Evolutionary conservation across 805 yeast genomes (phyloP), one percentile per base, ranked within the genome.

Genomic region (Torulaspora delbrueckii): DNA sequence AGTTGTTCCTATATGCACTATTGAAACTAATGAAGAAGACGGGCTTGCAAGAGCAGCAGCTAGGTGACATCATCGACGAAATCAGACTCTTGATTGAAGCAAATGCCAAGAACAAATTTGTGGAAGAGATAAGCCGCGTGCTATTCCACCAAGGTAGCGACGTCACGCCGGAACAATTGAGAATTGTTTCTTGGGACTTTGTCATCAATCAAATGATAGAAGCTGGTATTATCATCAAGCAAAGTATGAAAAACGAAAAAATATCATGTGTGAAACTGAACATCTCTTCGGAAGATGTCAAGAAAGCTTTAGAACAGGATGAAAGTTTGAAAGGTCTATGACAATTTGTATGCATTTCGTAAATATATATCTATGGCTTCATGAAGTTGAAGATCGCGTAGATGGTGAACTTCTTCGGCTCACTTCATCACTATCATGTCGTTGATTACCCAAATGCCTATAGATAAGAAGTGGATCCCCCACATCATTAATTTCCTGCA

Each of bases 391-490:
- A 14, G 37, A 22, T 22, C 23, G 31, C 9, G 37, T 10, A 8
- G 45, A 27, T 31, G 45, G 36, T 14, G 45, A 28, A n/a, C 46
- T 25, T 36, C 44, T 45, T 40, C 48, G 43, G 41, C 44, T 45
- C 10, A 22, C 26, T 10, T 26, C 44, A 14, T 31, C 38, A 14
- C 22, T 12, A 9, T 19, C 25, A 16, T 28, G 32, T 24, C 37
- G 25, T 10, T 45, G 41, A 25, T 58, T 55, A 1, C 67, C 67
- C 37, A 62, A 46, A 19, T 55, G 53, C 38, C 71, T 72, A 62
- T 86, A 90, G 8, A 90, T 74, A 42, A 91, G 73, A 23, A 91
- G 72, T 3, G 99, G 99, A 63, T 91, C 97, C n/a, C 98, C 99
- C 19, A 81, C 76, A 50, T 82, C 82, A 37, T 75, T 76, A 34